phyloP scores from a whole-genome alignment of 495 filamentous ascomycete genomes.

The Trichodelitschia bisporula region DNA sequence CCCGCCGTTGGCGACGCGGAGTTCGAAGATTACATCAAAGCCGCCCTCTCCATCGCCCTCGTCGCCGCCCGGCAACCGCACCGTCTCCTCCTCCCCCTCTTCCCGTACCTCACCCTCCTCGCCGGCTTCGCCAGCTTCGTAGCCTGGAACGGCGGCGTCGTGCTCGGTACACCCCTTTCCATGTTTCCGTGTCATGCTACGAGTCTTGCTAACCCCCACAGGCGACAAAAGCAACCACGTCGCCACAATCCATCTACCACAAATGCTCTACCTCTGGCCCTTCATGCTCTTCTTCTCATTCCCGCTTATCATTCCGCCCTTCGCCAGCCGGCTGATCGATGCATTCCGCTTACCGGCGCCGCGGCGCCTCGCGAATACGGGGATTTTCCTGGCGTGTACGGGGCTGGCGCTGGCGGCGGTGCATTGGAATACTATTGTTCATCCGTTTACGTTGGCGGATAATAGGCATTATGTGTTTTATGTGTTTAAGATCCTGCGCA shows the following conservation, averaged over 20 bases:
- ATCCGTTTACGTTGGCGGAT: slow-evolving; percentile 89
- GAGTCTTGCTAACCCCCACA: no score
- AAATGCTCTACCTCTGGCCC: slow-evolving; percentile 89
- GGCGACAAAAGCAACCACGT: slow-evolving; percentile 87
- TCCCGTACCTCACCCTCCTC: slow-evolving; percentile 46
- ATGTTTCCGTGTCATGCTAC: neutral
- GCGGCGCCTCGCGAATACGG: neutral
- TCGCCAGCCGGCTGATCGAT: slow-evolving; percentile 8
- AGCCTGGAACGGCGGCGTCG: slow-evolving; percentile 70
- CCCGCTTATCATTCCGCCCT: slow-evolving; percentile 38
- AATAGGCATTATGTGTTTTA: slow-evolving; percentile 97
- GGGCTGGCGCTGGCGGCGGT: slow-evolving; percentile 30
- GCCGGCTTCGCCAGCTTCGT: slow-evolving; percentile 50
- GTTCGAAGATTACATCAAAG: slow-evolving; percentile 30
- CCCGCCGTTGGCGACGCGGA: slow-evolving; percentile 17
- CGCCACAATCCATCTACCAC: slow-evolving; percentile 65
- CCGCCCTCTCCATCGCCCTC: slow-evolving; percentile 31
- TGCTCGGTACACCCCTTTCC: slow-evolving; percentile 35
- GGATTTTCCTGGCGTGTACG: neutral
- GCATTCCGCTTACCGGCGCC: slow-evolving; percentile 3
- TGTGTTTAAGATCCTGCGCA: slow-evolving; percentile 57
- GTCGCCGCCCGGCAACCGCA: slow-evolving; percentile 27
- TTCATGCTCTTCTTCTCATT: slow-evolving; percentile 74
- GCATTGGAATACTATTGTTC: slow-evolving; percentile 71
- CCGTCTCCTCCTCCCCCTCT: slow-evolving; percentile 23